Evolutionary conservation across 139 green algal genomes (phyloP), one percentile per base, ranked within the genome.

Genomic region (Micromonas commoda): DNA sequence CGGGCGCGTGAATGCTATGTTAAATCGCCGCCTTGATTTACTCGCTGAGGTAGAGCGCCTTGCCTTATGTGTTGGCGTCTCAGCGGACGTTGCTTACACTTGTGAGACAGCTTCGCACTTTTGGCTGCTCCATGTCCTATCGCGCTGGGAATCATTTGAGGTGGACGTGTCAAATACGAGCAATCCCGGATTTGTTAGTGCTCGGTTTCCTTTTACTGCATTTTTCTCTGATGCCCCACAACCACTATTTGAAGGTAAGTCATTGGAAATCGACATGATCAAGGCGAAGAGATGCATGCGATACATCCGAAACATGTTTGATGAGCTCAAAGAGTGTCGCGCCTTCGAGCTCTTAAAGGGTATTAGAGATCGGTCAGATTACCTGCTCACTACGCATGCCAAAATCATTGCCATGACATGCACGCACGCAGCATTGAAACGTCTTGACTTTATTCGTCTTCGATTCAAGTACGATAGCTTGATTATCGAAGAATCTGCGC

Each of bases 361-460:
- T 5, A 91, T 94, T 82, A 83, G 80, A 1, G 93, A 98, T 85
- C 85, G 95, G 5, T 87, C 96, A 33, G 96, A 97, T 84, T 99
- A 99, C 89, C 85, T 99, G 60, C 91, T 94, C 79, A 97, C 93
- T 0, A 93, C 94, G 82, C 93, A 98, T 83, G 93, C 93, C 72
- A 97, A 97, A 86, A 90, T 99, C 53, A 91, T 99, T 83, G 95
- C 95, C n/a, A 99, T 99, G 95, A 99, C 95, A 2, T 98, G 93
- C 86, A 99, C 95, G 31, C 94, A 99, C 77, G 95, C 95, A 1
- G 95, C 95, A 0, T 85, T 99, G 21, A 98, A 98, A 87, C 86
- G 93, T 0, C 76, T 85, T 53, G 95, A 99, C 82, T 99, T 99
- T 84, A 73, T 99, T 35, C 81, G 92, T 29, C 81, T 98, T 71